Base-by-base conservation (phyloP, 73 alveolate species). In the Paramecium sexaurelia region DNA sequence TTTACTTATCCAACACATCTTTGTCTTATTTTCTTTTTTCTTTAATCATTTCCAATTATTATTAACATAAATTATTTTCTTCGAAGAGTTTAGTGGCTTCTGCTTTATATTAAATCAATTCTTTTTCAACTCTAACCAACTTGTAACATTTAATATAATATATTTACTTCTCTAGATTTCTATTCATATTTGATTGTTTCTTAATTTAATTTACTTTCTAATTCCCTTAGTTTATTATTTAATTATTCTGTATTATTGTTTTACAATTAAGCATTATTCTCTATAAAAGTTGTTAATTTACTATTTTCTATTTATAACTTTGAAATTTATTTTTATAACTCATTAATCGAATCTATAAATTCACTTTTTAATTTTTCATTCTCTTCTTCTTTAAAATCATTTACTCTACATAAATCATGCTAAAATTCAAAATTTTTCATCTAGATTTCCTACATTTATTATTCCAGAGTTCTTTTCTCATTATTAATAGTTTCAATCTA, bases 11-110 rank as follows among this genome's bases (percentile, higher is more conserved):
- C 15, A 35, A 10, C 7, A 35, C 55, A 1, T 71, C 86, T 71
- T 71, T 71, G 35, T 71, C 86, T 32, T 71, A 33, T 33, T 71
- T 71, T 71, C 86, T 71, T 71, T 71, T 71, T 17, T 71, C 86
- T 71, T 71, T 71, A 19, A 71, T 27, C 32, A 33, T 11, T 20
- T 71, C 86, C 13, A 71, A 33, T 71, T 71, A 71, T 11, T 33
- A 71, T 71, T 32, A 32, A 24, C 15, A 33, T 13, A 2, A 71
- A 71, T 19, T 71, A 33, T 71, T 71, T 71, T 71, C 86, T 35
- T 71, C 86, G 35, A 71, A 71, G 11, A 71, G 26, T 71, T 71
- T 71, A 0, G 86, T 71, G 32, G 86, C 27, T 35, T 71, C 86
- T 11, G 22, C 56, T 36, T 71, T 71, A 13, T 33, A 71, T 71